Conservation (phyloP, 441 rosid species). For the Macaranga tanarius region DNA sequence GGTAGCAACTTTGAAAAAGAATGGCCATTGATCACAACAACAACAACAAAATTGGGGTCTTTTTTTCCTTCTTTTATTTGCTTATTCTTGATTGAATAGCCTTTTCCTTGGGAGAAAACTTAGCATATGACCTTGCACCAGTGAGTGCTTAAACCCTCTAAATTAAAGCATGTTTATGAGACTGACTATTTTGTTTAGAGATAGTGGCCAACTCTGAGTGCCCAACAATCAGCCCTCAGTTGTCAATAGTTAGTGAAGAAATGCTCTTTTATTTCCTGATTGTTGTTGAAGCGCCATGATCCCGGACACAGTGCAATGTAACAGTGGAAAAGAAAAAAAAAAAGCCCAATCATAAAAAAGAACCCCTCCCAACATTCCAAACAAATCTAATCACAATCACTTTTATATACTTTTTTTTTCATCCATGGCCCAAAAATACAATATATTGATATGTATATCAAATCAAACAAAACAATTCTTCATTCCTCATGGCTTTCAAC, state of each 20-base stretch:
- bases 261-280: background rate
- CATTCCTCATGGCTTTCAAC: slow-evolving; percentile 54
- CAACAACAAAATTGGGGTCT: no score
- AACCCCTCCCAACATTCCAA: slow-evolving; percentile 33
- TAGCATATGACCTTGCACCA: no score
- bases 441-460: slow-evolving; percentile 29
- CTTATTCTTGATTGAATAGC: no score
- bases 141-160: no score
- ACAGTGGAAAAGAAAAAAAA: slow-evolving; percentile 22
- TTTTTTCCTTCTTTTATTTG: no score
- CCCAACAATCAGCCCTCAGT: no score
- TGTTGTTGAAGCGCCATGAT: slow-evolving; percentile 5
- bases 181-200: no score
- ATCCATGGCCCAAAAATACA: slow-evolving; percentile 40
- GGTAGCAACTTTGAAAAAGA: background rate
- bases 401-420: slow-evolving; percentile 27
- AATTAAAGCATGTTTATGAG: background rate
- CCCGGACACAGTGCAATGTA: slow-evolving; percentile 20
- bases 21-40: background rate
- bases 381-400: slow-evolving; percentile 37
- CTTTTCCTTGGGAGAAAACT: no score
- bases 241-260: no score
- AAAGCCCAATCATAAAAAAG: slow-evolving; percentile 30
- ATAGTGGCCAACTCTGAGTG: no score
- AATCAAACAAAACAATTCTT: slow-evolving; percentile 50